Base-by-base conservation (phyloP, 2,329 filamentous ascomycete species). In the Penicillium freii region DNA sequence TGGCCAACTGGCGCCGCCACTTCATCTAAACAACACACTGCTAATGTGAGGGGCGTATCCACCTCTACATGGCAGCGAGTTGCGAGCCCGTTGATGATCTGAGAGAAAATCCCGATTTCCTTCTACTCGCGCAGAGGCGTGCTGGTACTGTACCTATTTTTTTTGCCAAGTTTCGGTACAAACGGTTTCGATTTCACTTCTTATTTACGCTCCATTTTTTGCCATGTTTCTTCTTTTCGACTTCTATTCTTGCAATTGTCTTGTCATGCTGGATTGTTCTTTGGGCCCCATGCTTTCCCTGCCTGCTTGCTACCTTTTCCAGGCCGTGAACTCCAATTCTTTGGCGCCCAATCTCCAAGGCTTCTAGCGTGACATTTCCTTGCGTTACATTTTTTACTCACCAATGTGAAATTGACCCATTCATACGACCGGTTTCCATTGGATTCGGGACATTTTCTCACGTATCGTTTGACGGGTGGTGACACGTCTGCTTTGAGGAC, bases 101-200 rank as follows among this genome's bases (percentile, higher is more conserved):
- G 54, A 62, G 48, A 58, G 50, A 51, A 48, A 59, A 44, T 56
- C 51, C 54, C 43, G 52, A 59, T 57, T 64, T 51, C 56, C 49
- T 48, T 66, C 59, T 61, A 60, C 42, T 60, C 57, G 58, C 60
- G 60, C 56, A 40, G 34, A 36, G 44, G 55, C 62, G 59, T 62
- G 63, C 68, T 64, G 66, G 67, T 61, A 49, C 53, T 70, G 67
- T 69, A 66, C 63, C 62, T 62, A 64, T 63, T 60, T 55, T 60
- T 23, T 54, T 19, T 46, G 55, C 49, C 55, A 62, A 45, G 39
- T 40, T 51, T 46, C 48, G 59, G 61, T 62, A 60, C 55, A 57
- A 60, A 51, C 44, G 36, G 42, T 58, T 57, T 54, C 43, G 21
- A 45, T 56, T 60, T 56, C 42, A 55, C 49, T 57, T 58, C 50